These are phyloP conservation scores for Trichocomaceae sp. DNA, from an alignment of 2,329 filamentous ascomycete genomes.

Conservation along the genomic window DNA sequence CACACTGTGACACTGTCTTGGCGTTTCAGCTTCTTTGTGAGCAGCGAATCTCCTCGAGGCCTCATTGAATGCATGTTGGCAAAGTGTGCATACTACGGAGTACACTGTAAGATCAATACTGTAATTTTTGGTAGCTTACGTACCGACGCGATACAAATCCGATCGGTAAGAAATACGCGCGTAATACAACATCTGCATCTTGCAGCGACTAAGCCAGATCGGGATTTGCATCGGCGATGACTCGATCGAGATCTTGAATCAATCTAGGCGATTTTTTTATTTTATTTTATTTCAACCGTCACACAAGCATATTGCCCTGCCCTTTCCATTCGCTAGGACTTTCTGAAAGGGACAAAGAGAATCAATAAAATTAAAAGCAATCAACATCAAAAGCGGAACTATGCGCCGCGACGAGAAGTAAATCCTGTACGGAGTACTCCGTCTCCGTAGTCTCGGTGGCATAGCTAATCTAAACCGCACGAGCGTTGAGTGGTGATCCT, in stretches of 20 bases:
- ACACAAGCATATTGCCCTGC: not conserved
- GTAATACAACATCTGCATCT: not conserved
- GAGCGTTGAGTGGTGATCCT: not conserved
- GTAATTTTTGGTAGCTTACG: not conserved
- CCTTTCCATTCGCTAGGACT: not conserved
- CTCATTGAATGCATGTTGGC: not conserved
- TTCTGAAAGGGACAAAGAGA: not conserved
- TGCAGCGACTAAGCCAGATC: not conserved
- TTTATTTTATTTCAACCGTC: not conserved
- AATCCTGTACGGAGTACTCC: not conserved
- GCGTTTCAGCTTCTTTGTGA: constrained; percentile 2
- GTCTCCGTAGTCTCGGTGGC: not conserved
- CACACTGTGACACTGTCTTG: not conserved
- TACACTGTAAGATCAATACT: not conserved
- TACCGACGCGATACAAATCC: not conserved
- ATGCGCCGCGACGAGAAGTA: not conserved
- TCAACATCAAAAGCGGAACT: not conserved
- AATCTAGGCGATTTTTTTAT: not conserved
- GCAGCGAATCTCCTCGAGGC: not conserved
- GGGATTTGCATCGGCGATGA: constrained; percentile 2
- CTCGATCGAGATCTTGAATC: constrained; percentile 12
- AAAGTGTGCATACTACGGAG: too few species aligned
- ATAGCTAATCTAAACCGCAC: not conserved
- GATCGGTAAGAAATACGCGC: not conserved
- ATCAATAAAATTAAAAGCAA: not conserved